phyloP scores from a whole-genome alignment of 495 filamentous ascomycete species.

The Hyaloscypha finlandica region DNA sequence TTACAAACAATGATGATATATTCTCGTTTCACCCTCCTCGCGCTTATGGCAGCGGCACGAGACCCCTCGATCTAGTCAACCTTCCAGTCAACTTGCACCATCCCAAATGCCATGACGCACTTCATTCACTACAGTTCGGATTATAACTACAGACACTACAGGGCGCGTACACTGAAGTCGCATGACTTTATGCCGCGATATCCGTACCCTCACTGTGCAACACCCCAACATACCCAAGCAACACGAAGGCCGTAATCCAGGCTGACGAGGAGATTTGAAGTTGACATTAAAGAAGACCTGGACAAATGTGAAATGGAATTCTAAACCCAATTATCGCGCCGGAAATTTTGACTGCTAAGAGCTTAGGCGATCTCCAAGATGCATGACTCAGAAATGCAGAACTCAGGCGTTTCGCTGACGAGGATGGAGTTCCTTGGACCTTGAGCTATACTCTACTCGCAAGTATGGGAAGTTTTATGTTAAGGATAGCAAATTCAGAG shows the following conservation, averaged over 20 bases:
- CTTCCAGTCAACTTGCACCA: constrained; percentile 7
- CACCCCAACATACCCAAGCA: constrained; percentile 32
- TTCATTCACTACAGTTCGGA: too few relatives aligned
- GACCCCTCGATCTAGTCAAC: neutral
- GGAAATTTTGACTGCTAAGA: constrained; percentile 25
- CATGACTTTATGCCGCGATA: too few relatives aligned
- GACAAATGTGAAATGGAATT: constrained; percentile 31
- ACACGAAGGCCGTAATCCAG: neutral
- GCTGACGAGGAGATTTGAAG: neutral
- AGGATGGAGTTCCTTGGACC: constrained; percentile 34
- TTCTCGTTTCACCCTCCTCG: neutral
- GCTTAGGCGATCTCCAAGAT: constrained; percentile 15
- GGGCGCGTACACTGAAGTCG: too few relatives aligned
- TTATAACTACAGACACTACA: too few relatives aligned
- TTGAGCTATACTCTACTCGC: constrained; percentile 41
- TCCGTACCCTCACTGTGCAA: constrained; percentile 34
- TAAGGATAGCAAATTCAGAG: neutral
- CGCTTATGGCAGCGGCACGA: neutral
- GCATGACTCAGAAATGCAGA: constrained; percentile 2
- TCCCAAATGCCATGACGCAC: neutral
- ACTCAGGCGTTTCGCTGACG: constrained; percentile 4
- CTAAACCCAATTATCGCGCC: constrained; percentile 30
- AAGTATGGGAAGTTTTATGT: constrained; percentile 42
- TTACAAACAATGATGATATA: neutral
- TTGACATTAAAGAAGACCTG: neutral